Percentiles rank a stretch among this genome's conserved stretches.
Evolutionary conservation across 129 eudicot species (phyloP).

Genomic region (Calendula officinalis): DNA sequence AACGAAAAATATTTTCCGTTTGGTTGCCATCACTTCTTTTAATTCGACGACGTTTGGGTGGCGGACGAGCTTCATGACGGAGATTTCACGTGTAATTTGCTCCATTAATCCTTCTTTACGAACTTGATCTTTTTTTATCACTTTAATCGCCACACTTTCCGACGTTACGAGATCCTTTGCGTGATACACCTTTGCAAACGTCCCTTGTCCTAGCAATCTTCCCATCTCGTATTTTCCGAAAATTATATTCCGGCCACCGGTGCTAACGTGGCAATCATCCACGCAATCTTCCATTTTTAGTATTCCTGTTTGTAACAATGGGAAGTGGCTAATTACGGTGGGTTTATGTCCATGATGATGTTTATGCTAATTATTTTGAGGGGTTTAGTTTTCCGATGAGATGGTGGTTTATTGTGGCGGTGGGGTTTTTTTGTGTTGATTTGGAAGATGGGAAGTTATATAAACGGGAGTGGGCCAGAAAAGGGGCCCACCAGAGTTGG

Average conservation of each 20-base stretch:
- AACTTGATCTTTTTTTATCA: conserved; percentile 62
- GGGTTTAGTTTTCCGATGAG: background rate
- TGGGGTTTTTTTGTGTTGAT: no score
- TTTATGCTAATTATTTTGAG: background rate
- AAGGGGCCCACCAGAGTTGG: conserved; percentile 4
- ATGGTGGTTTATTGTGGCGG: no score
- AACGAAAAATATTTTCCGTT: conserved; percentile 52
- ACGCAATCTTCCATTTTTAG: conserved; percentile 17
- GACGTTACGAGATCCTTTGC: conserved; percentile 38
- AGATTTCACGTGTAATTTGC: conserved; percentile 71
- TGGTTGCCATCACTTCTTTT: conserved; percentile 73
- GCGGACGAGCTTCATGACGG: conserved; percentile 61
- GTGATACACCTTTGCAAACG: conserved; percentile 75
- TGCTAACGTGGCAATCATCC: background rate
- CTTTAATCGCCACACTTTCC: conserved; percentile 75
- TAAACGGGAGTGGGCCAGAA: background rate
- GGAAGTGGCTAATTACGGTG: background rate
- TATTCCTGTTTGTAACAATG: no score
- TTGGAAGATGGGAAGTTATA: background rate
- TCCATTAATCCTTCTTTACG: conserved; percentile 60
- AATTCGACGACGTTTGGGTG: conserved; percentile 77
- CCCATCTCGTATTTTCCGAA: conserved; percentile 88
- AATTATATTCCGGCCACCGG: conserved; percentile 27
- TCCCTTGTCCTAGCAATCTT: conserved; percentile 68
- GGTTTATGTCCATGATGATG: background rate